A percentile compares a stretch with the other conserved stretches of the same genome.
Evolutionary conservation across 2,329 filamentous ascomycete species (phyloP).

Genomic region (Colletotrichum magnum): DNA sequence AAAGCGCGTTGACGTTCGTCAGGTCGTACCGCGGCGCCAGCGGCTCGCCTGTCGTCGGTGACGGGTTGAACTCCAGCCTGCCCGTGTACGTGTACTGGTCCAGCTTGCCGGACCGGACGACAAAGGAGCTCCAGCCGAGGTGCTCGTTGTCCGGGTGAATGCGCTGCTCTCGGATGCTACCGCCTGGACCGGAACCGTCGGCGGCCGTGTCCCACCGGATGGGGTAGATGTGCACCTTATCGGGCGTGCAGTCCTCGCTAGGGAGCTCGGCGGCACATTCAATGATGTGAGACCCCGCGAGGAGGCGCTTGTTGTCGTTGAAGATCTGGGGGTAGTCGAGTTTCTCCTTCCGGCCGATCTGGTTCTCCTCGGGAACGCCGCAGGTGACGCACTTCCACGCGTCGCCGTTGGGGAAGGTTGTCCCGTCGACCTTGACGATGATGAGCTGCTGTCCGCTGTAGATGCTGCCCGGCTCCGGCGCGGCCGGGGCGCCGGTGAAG

Average conservation of each 20-base stretch:
- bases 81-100: slow-evolving; percentile 48
- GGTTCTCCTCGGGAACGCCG: slow-evolving; percentile 53
- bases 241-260: slow-evolving; percentile 52
- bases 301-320: slow-evolving; percentile 52
- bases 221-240: slow-evolving; percentile 53
- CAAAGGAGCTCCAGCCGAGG: slow-evolving; percentile 55
- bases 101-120: slow-evolving; percentile 37
- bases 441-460: slow-evolving; percentile 59
- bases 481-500: slow-evolving; percentile 58
- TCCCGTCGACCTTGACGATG: slow-evolving; percentile 58
- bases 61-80: slow-evolving; percentile 53
- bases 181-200: slow-evolving; percentile 48
- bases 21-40: slow-evolving; percentile 53
- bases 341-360: slow-evolving; percentile 40
- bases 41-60: slow-evolving; percentile 47
- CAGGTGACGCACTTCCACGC: slow-evolving; percentile 64
- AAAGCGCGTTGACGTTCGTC: slow-evolving; percentile 50
- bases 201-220: slow-evolving; percentile 52
- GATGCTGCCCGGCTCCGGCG: slow-evolving; percentile 56
- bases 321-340: slow-evolving; percentile 61
- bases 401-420: slow-evolving; percentile 58
- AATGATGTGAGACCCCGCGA: slow-evolving; percentile 52
- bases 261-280: slow-evolving; percentile 54
- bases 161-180: slow-evolving; percentile 54
- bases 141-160: slow-evolving; percentile 58